Percentiles rank a stretch among this genome's conserved stretches.
phyloP scores from a whole-genome alignment of 2,329 filamentous ascomycete genomes.

The Clarireedia hainanense region DNA sequence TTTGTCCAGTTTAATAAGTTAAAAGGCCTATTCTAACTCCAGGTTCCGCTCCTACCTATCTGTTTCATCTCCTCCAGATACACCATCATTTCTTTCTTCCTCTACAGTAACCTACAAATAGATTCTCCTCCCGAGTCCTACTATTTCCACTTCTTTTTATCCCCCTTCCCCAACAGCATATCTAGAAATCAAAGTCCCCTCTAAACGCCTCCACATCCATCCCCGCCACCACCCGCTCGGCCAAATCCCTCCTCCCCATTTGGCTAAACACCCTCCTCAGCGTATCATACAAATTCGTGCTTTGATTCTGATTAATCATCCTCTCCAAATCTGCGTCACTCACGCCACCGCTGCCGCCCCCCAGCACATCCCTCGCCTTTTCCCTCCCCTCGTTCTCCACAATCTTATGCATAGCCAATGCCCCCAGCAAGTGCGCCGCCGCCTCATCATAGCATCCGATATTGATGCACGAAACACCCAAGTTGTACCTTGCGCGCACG shows the following conservation, averaged over 20 bases:
- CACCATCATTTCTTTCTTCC: not conserved
- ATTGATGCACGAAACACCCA: slow-evolving; percentile 95
- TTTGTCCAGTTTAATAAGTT: no score
- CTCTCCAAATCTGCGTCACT: slow-evolving; percentile 70
- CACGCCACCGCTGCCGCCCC: slow-evolving; percentile 46
- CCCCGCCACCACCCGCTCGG: slow-evolving; percentile 77
- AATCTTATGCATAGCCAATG: slow-evolving; percentile 90
- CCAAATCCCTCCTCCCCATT: slow-evolving; percentile 84
- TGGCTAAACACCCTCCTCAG: slow-evolving; percentile 89
- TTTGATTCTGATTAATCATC: slow-evolving; percentile 91
- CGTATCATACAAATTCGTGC: slow-evolving; percentile 94
- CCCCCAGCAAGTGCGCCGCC: slow-evolving; percentile 84
- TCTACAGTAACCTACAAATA: not conserved
- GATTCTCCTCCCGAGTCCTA: not conserved
- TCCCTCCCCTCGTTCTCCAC: slow-evolving; percentile 80
- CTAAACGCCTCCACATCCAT: slow-evolving; percentile 89
- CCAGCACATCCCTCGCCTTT: slow-evolving; percentile 73
- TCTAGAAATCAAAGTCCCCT: slow-evolving; percentile 78
- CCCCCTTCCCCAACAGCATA: not conserved
- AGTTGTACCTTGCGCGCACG: slow-evolving; percentile 91
- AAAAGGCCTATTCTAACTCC: no score
- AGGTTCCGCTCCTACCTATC: no score
- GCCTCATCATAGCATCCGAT: slow-evolving; percentile 93
- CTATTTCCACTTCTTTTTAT: not conserved
- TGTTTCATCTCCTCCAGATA: no score